Conservation (phyloP, 306 rosid species). For the Medicago lupulina region DNA sequence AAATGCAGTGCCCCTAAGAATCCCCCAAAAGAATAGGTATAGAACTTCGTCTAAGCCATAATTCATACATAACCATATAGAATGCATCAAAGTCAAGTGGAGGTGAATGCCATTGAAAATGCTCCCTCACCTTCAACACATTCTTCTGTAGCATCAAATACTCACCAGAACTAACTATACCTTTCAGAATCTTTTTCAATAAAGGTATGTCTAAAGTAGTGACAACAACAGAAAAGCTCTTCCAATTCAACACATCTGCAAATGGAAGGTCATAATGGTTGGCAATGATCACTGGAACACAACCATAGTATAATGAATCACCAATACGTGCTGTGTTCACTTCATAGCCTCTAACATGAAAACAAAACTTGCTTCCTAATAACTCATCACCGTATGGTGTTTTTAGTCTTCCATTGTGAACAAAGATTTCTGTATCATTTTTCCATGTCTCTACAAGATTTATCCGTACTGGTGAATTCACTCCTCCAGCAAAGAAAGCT, state of each 20-base stretch:
- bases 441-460: slow-evolving; percentile 65
- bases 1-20: slow-evolving; percentile 17
- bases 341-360: slow-evolving; percentile 86
- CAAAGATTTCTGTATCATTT: slow-evolving; percentile 79
- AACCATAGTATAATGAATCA: slow-evolving; percentile 82
- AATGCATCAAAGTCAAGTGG: slow-evolving; percentile 74
- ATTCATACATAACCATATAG: slow-evolving; percentile 83
- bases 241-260: slow-evolving; percentile 74
- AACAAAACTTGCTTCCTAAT: slow-evolving; percentile 84
- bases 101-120: slow-evolving; percentile 81
- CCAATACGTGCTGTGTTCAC: slow-evolving; percentile 87
- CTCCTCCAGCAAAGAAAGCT: slow-evolving; percentile 87
- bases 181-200: slow-evolving; percentile 66
- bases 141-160: slow-evolving; percentile 59
- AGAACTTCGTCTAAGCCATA: slow-evolving; percentile 84
- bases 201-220: slow-evolving; percentile 66
- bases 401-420: slow-evolving; percentile 68
- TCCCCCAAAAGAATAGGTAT: slow-evolving; percentile 39
- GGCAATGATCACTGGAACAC: slow-evolving; percentile 81
- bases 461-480: slow-evolving; percentile 64
- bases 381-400: slow-evolving; percentile 82
- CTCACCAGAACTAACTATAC: slow-evolving; percentile 50
- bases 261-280: slow-evolving; percentile 88
- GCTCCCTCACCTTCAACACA: slow-evolving; percentile 72
- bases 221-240: slow-evolving; percentile 64